Evolutionary conservation across 208 protist species (phyloP).

Genomic region (Leishmania lainsoni): DNA sequence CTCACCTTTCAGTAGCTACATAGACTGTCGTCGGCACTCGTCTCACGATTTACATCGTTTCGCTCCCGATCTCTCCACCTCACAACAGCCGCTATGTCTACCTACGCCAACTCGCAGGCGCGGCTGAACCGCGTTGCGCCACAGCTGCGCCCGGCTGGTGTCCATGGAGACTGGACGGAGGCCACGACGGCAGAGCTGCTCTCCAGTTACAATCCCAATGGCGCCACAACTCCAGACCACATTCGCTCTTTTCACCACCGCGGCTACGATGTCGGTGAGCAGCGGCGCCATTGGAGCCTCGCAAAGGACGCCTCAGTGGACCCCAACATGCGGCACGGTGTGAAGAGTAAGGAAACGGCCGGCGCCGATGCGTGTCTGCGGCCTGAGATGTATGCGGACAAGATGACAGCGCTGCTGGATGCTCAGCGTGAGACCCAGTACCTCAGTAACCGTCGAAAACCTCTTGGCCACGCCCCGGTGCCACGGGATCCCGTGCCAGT

Average conservation of each 20-base stretch:
- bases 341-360: conserved; percentile 28
- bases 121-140: conserved; percentile 70
- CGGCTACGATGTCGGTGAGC: conserved; percentile 57
- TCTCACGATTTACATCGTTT: background rate
- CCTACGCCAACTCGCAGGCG: conserved; percentile 39
- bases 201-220: conserved; percentile 66
- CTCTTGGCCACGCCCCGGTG: conserved; percentile 62
- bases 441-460: conserved; percentile 41
- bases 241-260: conserved; percentile 67
- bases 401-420: conserved; percentile 66
- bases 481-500: conserved; percentile 38
- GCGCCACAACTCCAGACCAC: conserved; percentile 55
- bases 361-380: conserved; percentile 65
- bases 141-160: conserved; percentile 73
- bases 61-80: background rate
- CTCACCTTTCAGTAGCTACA: background rate
- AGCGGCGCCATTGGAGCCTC: conserved; percentile 49
- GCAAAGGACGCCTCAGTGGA: conserved; percentile 58
- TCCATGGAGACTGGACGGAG: conserved; percentile 46
- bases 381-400: conserved; percentile 56
- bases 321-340: conserved; percentile 48
- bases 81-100: conserved; percentile 26
- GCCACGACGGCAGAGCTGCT: conserved; percentile 59
- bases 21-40: conserved; percentile 1
- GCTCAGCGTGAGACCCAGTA: conserved; percentile 74